Evolutionary conservation across 108 stramenopile genomes (phyloP).

Genomic region (Conticribra guillardii): DNA sequence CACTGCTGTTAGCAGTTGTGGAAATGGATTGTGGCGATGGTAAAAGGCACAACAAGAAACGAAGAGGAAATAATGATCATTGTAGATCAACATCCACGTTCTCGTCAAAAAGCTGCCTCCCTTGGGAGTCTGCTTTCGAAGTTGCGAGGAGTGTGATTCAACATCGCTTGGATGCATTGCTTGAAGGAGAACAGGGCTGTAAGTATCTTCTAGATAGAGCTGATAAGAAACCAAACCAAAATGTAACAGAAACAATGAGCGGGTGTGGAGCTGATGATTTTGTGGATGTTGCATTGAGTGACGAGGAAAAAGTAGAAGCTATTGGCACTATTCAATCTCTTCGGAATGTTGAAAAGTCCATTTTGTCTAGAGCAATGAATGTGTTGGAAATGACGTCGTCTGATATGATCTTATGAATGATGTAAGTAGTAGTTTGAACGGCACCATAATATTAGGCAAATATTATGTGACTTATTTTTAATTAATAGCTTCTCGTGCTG

Average conservation of each 20-base stretch:
- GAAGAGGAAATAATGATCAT: neutral
- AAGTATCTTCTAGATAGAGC: conserved; percentile 1
- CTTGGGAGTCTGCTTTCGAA: conserved; percentile 16
- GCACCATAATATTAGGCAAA: no score
- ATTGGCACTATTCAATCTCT: conserved; percentile 1
- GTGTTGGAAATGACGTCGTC: no score
- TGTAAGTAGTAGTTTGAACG: no score
- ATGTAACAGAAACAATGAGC: neutral
- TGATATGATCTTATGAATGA: no score
- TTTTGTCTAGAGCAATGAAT: conserved; percentile 5
- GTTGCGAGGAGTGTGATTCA: conserved; percentile 10
- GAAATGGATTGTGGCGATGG: neutral
- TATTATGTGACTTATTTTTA: no score
- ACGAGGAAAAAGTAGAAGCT: neutral
- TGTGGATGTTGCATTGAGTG: neutral
- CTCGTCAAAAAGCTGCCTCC: conserved; percentile 1
- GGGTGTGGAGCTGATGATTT: neutral
- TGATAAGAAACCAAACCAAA: neutral
- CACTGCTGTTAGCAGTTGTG: conserved; percentile 14
- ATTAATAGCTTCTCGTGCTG: no score
- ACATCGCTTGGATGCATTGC: neutral
- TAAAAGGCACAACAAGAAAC: neutral
- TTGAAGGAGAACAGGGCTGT: conserved; percentile 11
- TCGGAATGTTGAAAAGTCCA: conserved; percentile 16
- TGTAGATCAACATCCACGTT: neutral